phyloP scores from a whole-genome alignment of 352 stramenopile species.

The Thalassiosira exigua region DNA sequence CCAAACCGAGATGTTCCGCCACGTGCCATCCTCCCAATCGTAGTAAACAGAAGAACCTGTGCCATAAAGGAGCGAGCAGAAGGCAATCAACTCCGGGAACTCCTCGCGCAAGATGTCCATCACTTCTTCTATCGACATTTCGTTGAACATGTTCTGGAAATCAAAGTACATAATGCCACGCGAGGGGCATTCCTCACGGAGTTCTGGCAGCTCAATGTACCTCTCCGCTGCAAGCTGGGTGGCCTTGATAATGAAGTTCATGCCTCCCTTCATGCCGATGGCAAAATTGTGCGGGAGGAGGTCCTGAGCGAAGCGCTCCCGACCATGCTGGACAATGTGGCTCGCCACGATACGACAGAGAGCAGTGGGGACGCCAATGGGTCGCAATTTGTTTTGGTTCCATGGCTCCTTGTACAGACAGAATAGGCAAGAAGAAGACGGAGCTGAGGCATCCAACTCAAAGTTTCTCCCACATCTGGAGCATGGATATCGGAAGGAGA shows the following conservation, averaged over 20 bases:
- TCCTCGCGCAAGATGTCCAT: constrained; percentile 4
- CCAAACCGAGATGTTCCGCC: constrained; percentile 14
- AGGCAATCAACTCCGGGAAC: not conserved
- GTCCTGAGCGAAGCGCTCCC: constrained; percentile 2
- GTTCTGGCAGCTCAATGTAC: constrained; percentile 10
- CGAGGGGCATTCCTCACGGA: not conserved
- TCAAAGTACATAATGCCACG: constrained; percentile 30
- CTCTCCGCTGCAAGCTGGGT: constrained; percentile 2
- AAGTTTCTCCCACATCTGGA: no score
- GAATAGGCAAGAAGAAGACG: constrained; percentile 29
- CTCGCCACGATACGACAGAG: constrained; percentile 20
- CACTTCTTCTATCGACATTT: constrained; percentile 22
- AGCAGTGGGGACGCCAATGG: constrained; percentile 30
- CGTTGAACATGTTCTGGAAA: constrained; percentile 52
- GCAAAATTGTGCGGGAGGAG: constrained; percentile 33
- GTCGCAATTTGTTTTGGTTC: constrained; percentile 31
- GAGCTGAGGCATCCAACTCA: no score
- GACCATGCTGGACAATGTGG: not conserved
- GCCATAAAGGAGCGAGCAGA: constrained; percentile 19
- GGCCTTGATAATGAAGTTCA: constrained; percentile 5
- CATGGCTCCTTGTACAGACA: constrained; percentile 21
- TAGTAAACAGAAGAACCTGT: no score
- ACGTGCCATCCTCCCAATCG: constrained; percentile 6
- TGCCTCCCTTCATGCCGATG: not conserved
- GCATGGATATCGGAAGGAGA: no score